Evolutionary conservation across 164 flowering plant species (phyloP), one percentile per base, ranked within the genome.

Genomic region (Paratinospora sagittata): DNA sequence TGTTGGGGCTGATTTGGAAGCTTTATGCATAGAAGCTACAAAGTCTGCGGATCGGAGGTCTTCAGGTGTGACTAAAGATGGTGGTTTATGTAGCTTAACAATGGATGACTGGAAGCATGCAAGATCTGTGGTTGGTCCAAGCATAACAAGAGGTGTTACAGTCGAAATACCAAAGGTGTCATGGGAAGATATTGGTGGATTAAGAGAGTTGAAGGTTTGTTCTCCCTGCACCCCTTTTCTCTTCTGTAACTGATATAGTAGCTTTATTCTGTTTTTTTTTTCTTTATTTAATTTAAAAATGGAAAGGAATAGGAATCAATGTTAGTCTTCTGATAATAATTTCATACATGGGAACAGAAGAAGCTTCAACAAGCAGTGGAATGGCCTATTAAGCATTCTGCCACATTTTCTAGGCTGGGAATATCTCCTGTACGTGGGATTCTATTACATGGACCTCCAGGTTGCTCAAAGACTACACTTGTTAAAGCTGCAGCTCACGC

Each of bases 361-460:
- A 92, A 90, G 74, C 93, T 96, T 70, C 85, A 89, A 76, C 93
- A 87, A 82, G 97, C 89, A 55, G 97, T 96, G 75, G 99, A 96
- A 79, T 96, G 99, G 99, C 99, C 99, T 37, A 88, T 92, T 37
- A 93, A 89, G 82, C 88, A 93, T 81, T 75, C 97, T 67, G 82
- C 67, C 65, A 85, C 88, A 55, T 90, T 90, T 84, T 60, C 84
- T 62, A 88, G 92, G 83, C 70, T 93, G 71, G 97, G 97, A 8
- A 78, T 91, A 83, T 81, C 90, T 34, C 95, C 97, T 64, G 63
- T 84, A 23, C 93, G 91, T 65, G 98, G 98, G 49, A 81, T 93
- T 74, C 98, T 96, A 77, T 83, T 96, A 61, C 95, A 96, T 85
- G 99, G 98, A 63, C 99, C 99, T 66, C 99, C 99, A 27, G 99